Evolutionary conservation across 257 asterid genomes (phyloP).

Genomic region (Lycium barbarum): DNA sequence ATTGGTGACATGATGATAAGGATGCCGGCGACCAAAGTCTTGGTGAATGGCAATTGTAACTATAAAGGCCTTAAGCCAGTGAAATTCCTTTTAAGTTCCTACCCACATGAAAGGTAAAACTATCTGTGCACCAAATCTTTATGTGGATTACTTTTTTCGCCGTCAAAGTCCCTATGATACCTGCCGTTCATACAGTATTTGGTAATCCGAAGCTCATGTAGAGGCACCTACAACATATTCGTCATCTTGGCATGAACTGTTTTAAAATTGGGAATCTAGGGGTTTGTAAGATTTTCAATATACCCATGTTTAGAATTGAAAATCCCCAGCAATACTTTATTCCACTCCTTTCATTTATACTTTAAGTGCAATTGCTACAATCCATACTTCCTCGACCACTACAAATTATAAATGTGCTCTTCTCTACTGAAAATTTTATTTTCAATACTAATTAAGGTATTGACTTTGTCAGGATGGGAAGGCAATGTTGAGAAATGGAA

Average conservation of each 20-base stretch:
- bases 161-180: background rate
- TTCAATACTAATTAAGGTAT: background rate
- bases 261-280: background rate
- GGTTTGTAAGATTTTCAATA: background rate
- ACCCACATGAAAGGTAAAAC: background rate
- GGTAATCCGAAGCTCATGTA: background rate
- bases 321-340: background rate
- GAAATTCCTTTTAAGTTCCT: background rate
- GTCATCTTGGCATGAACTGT: background rate
- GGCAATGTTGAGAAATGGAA: slow-evolving; percentile 47
- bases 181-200: background rate
- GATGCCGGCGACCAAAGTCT: background rate
- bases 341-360: background rate
- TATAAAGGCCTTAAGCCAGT: no score
- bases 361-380: background rate
- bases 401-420: background rate
- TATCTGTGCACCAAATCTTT: background rate
- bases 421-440: background rate
- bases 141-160: background rate
- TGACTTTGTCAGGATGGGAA: slow-evolving; percentile 46
- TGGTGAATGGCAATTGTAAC: no score
- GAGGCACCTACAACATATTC: background rate
- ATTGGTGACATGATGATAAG: background rate
- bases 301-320: no score
- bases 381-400: background rate